These are phyloP conservation scores for Podospora pseudopauciseta DNA, from an alignment of 495 filamentous ascomycete genomes.

Conservation along the genomic window DNA sequence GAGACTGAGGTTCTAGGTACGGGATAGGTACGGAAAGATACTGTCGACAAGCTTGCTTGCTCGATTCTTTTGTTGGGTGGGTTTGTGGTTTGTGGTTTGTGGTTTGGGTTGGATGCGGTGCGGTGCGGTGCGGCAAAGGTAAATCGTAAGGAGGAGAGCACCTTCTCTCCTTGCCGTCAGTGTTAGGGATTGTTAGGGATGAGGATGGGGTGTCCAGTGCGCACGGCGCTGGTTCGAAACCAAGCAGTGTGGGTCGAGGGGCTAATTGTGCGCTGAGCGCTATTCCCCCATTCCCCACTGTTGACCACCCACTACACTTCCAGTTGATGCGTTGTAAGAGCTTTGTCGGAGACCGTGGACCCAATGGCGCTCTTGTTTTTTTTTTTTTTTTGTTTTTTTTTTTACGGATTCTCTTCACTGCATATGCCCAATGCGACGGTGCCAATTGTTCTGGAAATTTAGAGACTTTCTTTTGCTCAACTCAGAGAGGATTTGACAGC, in stretches of 20 bases:
- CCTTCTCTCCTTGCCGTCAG: neutral
- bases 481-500: neutral
- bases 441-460: neutral
- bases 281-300: slow-evolving; percentile 2
- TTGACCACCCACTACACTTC: neutral
- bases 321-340: neutral
- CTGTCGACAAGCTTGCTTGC: neutral
- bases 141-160: neutral
- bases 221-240: slow-evolving; percentile 18
- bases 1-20: slow-evolving; percentile 18
- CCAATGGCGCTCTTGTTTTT: no score
- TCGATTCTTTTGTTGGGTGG: slow-evolving; percentile 4
- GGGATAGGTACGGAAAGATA: neutral
- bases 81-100: neutral
- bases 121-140: slow-evolving; percentile 18
- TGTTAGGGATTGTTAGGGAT: neutral
- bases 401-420: no score
- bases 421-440: neutral
- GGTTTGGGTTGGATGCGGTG: slow-evolving; percentile 11
- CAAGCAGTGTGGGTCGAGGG: slow-evolving; percentile 15
- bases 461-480: neutral
- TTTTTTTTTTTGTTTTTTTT: no score
- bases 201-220: neutral
- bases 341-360: slow-evolving; percentile 3
- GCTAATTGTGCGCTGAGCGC: slow-evolving; percentile 6